These are phyloP conservation scores for Glaciozyma antarctica DNA, from an alignment of 768 basidiomycete species.

Conservation along the genomic window DNA sequence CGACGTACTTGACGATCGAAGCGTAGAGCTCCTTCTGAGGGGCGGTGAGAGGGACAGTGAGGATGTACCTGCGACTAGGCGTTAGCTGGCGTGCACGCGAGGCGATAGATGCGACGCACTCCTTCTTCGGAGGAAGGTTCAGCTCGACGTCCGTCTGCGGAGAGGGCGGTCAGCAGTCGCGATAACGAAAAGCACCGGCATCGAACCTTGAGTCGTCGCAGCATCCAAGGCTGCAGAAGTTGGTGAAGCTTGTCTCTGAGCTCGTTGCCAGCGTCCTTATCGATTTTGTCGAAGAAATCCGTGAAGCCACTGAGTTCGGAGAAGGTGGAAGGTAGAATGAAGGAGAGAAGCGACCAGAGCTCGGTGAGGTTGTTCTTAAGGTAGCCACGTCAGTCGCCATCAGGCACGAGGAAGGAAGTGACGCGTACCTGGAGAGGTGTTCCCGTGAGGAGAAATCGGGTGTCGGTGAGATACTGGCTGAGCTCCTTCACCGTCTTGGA, in stretches of 20 bases:
- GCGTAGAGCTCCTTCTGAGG: slow-evolving; percentile 80
- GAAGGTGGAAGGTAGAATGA: slow-evolving; percentile 89
- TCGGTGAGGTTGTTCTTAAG: slow-evolving; percentile 84
- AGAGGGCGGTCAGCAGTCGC: background rate
- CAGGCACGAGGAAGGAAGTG: background rate
- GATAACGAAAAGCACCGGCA: background rate
- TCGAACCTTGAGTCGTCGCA: slow-evolving; percentile 56
- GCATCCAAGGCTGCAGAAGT: slow-evolving; percentile 89
- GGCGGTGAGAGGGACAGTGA: slow-evolving; percentile 78
- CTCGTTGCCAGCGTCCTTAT: background rate
- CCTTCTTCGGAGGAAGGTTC: slow-evolving; percentile 57
- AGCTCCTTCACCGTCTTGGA: slow-evolving; percentile 84
- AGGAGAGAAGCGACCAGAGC: slow-evolving; percentile 89
- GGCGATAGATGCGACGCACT: slow-evolving; percentile 8
- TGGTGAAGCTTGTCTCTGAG: slow-evolving; percentile 38
- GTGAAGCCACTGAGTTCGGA: slow-evolving; percentile 46
- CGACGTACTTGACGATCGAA: slow-evolving; percentile 59
- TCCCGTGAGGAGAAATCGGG: slow-evolving; percentile 86
- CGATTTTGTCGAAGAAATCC: slow-evolving; percentile 13
- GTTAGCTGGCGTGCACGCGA: background rate
- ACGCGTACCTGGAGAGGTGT: slow-evolving; percentile 80
- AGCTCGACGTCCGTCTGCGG: slow-evolving; percentile 79
- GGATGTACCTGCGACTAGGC: slow-evolving; percentile 51
- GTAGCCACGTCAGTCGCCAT: background rate
- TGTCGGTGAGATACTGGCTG: slow-evolving; percentile 71